Evolutionary conservation across 345 rosid genomes (phyloP).

Genomic region (Ailanthus altissimus): DNA sequence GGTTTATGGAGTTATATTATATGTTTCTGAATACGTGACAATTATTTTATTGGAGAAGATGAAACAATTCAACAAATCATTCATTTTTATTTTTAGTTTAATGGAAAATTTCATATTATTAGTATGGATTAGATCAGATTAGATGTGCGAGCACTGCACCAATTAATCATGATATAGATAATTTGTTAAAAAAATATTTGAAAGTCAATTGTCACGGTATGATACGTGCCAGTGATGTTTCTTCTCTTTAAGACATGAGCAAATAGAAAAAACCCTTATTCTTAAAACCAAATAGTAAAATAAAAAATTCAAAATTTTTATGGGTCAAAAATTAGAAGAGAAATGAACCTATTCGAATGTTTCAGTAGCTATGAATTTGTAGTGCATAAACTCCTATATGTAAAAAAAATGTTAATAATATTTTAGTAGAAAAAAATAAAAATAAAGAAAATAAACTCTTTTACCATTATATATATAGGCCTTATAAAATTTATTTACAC

Average conservation of each 20-base stretch:
- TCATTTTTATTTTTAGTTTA: not conserved
- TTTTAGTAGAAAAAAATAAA: too few relatives aligned
- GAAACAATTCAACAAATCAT: not conserved
- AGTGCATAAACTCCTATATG: too few relatives aligned
- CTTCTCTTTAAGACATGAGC: not conserved
- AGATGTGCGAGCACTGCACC: not conserved
- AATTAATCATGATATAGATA: not conserved
- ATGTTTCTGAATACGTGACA: constrained; percentile 17
- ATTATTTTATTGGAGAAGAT: not conserved
- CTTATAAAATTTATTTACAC: too few relatives aligned
- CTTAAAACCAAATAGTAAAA: too few relatives aligned
- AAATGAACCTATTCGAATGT: too few relatives aligned
- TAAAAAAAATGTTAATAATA: too few relatives aligned
- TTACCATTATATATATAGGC: too few relatives aligned
- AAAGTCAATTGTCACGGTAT: constrained; percentile 11
- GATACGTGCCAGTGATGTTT: not conserved
- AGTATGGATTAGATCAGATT: too few relatives aligned
- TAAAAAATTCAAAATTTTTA: too few relatives aligned
- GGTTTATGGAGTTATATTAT: constrained; percentile 1
- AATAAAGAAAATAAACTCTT: too few relatives aligned
- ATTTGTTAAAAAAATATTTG: not conserved
- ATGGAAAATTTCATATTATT: not conserved
- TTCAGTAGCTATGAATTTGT: too few relatives aligned
- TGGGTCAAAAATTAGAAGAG: too few relatives aligned
- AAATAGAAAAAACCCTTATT: not conserved